Percentiles rank a stretch among this genome's conserved stretches.
Evolutionary conservation across 2,329 filamentous ascomycete genomes (phyloP).

Genomic region (Penicillium polonicum): DNA sequence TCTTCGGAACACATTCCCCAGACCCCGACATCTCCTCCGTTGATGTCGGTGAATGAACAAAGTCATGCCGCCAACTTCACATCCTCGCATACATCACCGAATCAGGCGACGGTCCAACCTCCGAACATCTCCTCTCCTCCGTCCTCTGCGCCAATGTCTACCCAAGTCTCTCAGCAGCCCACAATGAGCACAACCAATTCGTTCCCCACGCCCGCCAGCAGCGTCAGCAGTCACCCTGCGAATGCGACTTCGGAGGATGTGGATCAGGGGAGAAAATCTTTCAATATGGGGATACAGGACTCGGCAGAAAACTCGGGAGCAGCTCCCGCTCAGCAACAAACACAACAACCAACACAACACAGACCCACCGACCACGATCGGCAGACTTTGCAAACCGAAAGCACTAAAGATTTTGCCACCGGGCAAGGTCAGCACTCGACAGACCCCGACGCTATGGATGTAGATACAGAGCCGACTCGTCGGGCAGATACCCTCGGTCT

Average conservation of each 20-base stretch:
- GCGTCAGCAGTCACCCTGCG: constrained; percentile 39
- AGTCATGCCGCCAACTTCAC: constrained; percentile 49
- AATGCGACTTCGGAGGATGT: constrained; percentile 36
- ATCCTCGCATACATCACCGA: constrained; percentile 47
- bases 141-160: constrained; percentile 44
- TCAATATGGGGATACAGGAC: constrained; percentile 24
- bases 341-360: constrained; percentile 26
- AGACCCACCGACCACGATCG: constrained; percentile 39
- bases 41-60: constrained; percentile 52
- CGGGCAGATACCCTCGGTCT: constrained; percentile 28
- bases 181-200: constrained; percentile 42
- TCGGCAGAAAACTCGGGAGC: constrained; percentile 18
- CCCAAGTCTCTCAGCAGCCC: constrained; percentile 44
- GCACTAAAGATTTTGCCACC: constrained; percentile 24
- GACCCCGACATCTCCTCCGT: constrained; percentile 47
- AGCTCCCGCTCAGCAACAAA: constrained; percentile 17
- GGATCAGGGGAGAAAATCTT: constrained; percentile 37
- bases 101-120: constrained; percentile 44
- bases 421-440: constrained; percentile 15
- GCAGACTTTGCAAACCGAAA: constrained; percentile 19
- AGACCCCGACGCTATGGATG: constrained; percentile 41
- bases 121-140: constrained; percentile 43
- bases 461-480: constrained; percentile 33
- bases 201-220: constrained; percentile 48
- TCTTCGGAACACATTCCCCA: constrained; percentile 38